These are phyloP conservation scores for Talaromyces verruculosus DNA, from an alignment of 2,329 filamentous ascomycete species.

Conservation along the genomic window DNA sequence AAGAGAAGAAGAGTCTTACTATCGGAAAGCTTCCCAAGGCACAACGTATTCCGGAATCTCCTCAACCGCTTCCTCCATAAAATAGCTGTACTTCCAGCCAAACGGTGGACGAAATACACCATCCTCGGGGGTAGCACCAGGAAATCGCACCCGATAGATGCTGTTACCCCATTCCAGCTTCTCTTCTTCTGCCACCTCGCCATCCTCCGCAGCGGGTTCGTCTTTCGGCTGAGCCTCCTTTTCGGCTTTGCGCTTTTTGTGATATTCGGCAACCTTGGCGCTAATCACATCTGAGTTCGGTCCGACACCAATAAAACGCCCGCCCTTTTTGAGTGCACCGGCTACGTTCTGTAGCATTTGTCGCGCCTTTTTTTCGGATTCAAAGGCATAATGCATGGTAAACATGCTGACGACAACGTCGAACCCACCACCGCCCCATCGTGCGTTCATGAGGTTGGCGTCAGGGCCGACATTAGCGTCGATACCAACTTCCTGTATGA, in stretches of 20 bases:
- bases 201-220: slow-evolving; percentile 35
- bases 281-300: slow-evolving; percentile 94
- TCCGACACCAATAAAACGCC: slow-evolving; percentile 89
- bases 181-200: slow-evolving; percentile 58
- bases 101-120: slow-evolving; percentile 92
- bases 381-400: slow-evolving; percentile 98
- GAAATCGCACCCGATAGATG: slow-evolving; percentile 89
- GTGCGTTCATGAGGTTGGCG: slow-evolving; percentile 57
- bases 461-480: slow-evolving; percentile 66
- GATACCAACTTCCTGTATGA: slow-evolving; percentile 84
- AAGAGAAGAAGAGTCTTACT: slow-evolving; percentile 45
- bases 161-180: slow-evolving; percentile 83
- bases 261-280: slow-evolving; percentile 72
- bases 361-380: slow-evolving; percentile 83
- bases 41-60: slow-evolving; percentile 97
- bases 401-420: slow-evolving; percentile 99
- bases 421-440: slow-evolving; percentile 74
- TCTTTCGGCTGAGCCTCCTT: slow-evolving; percentile 7
- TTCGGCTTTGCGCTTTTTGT: slow-evolving; percentile 56
- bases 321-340: slow-evolving; percentile 86
- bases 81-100: slow-evolving; percentile 98
- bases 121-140: slow-evolving; percentile 75
- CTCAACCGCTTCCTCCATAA: slow-evolving; percentile 92
- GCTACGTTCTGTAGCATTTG: slow-evolving; percentile 94
- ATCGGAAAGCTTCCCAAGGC: slow-evolving; percentile 96